Evolutionary conservation across 768 basidiomycete genomes (phyloP).

Genomic region (Rickenella mellea): DNA sequence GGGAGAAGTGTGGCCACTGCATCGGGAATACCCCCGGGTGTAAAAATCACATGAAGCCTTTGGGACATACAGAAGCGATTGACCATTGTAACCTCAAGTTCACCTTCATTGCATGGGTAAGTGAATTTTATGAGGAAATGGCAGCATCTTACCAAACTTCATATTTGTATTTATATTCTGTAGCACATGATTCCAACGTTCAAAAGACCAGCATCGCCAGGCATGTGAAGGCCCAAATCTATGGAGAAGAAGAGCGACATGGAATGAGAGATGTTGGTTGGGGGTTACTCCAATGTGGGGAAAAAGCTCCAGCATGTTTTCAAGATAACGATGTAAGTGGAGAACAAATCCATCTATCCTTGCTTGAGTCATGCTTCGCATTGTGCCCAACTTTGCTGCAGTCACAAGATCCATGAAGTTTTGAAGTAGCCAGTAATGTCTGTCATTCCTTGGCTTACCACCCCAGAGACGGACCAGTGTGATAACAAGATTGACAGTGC

Average conservation of each 20-base stretch:
- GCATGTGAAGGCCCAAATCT: constrained; percentile 26
- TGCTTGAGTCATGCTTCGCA: constrained; percentile 12
- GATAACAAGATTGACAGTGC: constrained; percentile 24
- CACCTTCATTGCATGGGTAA: constrained; percentile 11
- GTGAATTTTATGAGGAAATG: not conserved
- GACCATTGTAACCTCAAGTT: constrained; percentile 21
- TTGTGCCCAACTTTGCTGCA: constrained; percentile 22
- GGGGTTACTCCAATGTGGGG: constrained; percentile 17
- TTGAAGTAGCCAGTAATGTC: constrained; percentile 13
- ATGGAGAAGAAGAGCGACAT: constrained; percentile 21
- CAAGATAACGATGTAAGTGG: constrained; percentile 24
- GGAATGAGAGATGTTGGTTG: constrained; percentile 32
- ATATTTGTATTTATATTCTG: constrained; percentile 21
- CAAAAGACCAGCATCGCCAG: constrained; percentile 28
- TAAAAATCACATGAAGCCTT: constrained; percentile 12
- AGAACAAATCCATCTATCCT: constrained; percentile 16
- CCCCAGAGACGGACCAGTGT: constrained; percentile 29
- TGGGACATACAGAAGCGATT: constrained; percentile 15
- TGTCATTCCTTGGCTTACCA: not conserved
- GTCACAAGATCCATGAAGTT: constrained; percentile 27
- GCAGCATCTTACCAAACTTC: constrained; percentile 18
- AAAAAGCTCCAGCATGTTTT: constrained; percentile 19
- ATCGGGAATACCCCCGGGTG: not conserved
- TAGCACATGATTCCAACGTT: constrained; percentile 23
- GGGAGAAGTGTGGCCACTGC: not conserved